These are phyloP conservation scores for Leishmania tarentolae DNA, from an alignment of 208 protist genomes.

Conservation along the genomic window DNA sequence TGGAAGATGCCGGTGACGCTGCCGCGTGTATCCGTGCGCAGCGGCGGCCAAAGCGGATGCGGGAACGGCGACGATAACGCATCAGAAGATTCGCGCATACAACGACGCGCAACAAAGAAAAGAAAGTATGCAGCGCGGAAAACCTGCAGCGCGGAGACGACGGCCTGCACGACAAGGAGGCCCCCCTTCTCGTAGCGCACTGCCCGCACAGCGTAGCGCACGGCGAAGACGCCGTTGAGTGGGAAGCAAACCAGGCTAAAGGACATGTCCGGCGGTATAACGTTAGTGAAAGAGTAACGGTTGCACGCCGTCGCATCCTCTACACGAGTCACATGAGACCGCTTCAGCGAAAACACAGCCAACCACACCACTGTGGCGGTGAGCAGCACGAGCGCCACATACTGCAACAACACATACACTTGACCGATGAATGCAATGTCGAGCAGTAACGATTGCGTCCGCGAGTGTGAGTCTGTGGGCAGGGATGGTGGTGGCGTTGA, in stretches of 20 bases:
- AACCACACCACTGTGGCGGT: conserved; percentile 15
- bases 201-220: conserved; percentile 51
- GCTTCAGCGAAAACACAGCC: conserved; percentile 5
- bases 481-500: not conserved
- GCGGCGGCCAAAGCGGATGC: not conserved
- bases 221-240: conserved; percentile 43
- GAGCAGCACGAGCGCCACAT: conserved; percentile 22
- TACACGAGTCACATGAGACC: conserved; percentile 3
- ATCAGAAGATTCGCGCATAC: conserved; percentile 8
- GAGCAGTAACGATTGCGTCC: conserved; percentile 2
- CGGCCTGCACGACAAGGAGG: conserved; percentile 47
- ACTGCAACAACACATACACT: conserved; percentile 47
- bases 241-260: conserved; percentile 55
- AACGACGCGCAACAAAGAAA: conserved; percentile 22
- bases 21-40: not conserved
- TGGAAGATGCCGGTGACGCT: not conserved
- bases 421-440: conserved; percentile 25
- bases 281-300: conserved; percentile 26
- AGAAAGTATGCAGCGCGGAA: conserved; percentile 50
- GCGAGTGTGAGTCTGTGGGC: not conserved
- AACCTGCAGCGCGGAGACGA: conserved; percentile 48
- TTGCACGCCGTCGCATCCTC: conserved; percentile 55
- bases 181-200: conserved; percentile 60
- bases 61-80: not conserved
- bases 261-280: conserved; percentile 38